Evolutionary conservation across 2,329 filamentous ascomycete species (phyloP).

Genomic region (Xylaria hypoxylon): DNA sequence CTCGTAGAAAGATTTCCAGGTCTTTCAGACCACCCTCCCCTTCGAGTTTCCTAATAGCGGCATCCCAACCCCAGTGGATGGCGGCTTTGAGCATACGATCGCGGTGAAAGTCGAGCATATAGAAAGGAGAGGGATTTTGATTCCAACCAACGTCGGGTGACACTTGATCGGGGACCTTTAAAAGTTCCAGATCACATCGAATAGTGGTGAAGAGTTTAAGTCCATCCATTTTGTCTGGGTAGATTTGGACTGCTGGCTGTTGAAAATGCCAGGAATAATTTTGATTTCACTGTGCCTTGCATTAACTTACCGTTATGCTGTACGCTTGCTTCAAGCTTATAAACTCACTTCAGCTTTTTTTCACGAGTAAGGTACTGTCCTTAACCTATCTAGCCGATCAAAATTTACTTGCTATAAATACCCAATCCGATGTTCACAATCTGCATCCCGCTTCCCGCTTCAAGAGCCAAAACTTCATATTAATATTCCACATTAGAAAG

Average conservation of each 20-base stretch:
- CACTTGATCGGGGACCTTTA: slow-evolving; percentile 54
- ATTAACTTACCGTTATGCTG: too few species aligned
- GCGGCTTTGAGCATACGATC: slow-evolving; percentile 79
- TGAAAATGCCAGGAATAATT: not conserved
- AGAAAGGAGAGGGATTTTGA: slow-evolving; percentile 71
- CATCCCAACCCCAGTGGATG: slow-evolving; percentile 65
- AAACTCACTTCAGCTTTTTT: too few species aligned
- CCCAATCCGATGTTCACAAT: not conserved
- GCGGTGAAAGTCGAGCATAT: slow-evolving; percentile 82
- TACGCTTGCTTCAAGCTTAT: too few species aligned
- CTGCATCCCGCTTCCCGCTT: not conserved
- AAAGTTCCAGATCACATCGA: slow-evolving; percentile 74
- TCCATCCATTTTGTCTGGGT: slow-evolving; percentile 42
- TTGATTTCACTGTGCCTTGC: not conserved
- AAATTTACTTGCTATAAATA: not conserved
- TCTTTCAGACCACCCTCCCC: slow-evolving; percentile 60
- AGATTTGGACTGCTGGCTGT: slow-evolving; percentile 43
- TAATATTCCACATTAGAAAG: not conserved
- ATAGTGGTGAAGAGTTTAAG: slow-evolving; percentile 78
- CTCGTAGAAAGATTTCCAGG: slow-evolving; percentile 56
- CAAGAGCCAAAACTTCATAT: not conserved
- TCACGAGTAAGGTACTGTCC: too few species aligned
- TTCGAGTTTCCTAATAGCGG: slow-evolving; percentile 58
- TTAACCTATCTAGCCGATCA: too few species aligned
- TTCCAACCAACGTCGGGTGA: slow-evolving; percentile 64